Conservation (phyloP, 1,284 basidiomycete species). For the Pseudozyma sp. region DNA sequence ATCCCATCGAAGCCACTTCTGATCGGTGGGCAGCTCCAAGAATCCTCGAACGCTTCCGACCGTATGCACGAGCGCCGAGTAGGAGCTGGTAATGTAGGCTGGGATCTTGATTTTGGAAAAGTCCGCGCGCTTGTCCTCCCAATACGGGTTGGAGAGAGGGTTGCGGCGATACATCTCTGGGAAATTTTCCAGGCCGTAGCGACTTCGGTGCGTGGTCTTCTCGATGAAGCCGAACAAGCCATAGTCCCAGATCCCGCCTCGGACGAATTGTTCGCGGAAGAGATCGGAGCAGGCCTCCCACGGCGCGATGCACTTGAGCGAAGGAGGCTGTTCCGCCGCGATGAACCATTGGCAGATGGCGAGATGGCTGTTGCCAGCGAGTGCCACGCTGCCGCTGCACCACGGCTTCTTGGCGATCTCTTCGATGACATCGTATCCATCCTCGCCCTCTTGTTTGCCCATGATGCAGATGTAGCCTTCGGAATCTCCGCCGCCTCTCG, state of each 20-base stretch:
- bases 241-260: conserved; percentile 5
- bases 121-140: conserved; percentile 5
- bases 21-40: conserved; percentile 1
- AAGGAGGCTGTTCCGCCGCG: conserved; percentile 2
- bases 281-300: conserved; percentile 15
- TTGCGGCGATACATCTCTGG: conserved; percentile 5
- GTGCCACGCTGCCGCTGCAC: conserved; percentile 12
- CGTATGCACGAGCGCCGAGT: conserved; percentile 3
- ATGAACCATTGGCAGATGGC: conserved; percentile 21
- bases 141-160: conserved; percentile 3
- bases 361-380: conserved; percentile 15
- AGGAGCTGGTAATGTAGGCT: conserved; percentile 7
- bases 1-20: conserved; percentile 9
- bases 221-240: conserved; percentile 5
- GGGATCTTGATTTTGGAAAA: conserved; percentile 13
- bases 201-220: conserved; percentile 9
- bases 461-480: conserved; percentile 37
- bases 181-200: conserved; percentile 10
- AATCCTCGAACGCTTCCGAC: conserved; percentile 10
- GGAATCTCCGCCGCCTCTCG: conserved; percentile 42
- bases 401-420: conserved; percentile 10
- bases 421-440: conserved; percentile 13
- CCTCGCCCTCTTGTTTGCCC: conserved; percentile 9
- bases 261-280: conserved; percentile 5
- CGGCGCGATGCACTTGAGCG: conserved; percentile 8